Conservation (phyloP, 495 filamentous ascomycete species). For the Xylaria curta region DNA sequence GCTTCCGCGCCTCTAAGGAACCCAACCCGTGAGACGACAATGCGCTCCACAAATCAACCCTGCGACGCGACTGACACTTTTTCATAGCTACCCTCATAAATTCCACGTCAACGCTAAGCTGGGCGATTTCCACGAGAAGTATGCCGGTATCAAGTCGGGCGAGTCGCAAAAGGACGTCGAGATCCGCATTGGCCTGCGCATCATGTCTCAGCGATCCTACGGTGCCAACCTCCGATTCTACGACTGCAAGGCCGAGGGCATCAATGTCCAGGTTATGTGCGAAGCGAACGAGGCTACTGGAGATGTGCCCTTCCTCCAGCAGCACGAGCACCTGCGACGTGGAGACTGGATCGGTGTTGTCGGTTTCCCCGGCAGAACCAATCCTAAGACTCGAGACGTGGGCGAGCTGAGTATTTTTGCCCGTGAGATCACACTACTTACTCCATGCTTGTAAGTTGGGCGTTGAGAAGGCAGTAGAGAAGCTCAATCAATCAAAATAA, state of each 20-base stretch:
- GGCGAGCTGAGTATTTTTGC: conserved; percentile 97
- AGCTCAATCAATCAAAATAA: not conserved
- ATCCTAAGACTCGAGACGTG: conserved; percentile 83
- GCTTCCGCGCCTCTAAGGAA: conserved; percentile 77
- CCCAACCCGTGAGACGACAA: conserved; percentile 65
- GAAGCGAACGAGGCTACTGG: conserved; percentile 74
- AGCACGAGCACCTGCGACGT: conserved; percentile 87
- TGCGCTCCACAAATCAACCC: not conserved
- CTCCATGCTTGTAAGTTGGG: conserved; percentile 72
- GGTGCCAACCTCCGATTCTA: conserved; percentile 93
- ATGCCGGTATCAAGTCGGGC: conserved; percentile 80
- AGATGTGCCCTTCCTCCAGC: conserved; percentile 70
- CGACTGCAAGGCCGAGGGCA: conserved; percentile 74
- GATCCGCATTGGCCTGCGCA: conserved; percentile 79
- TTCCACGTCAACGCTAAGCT: conserved; percentile 86
- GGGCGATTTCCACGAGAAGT: conserved; percentile 75
- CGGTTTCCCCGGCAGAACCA: conserved; percentile 87
- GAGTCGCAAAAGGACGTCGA: conserved; percentile 75
- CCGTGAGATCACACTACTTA: conserved; percentile 78
- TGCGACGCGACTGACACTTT: not conserved
- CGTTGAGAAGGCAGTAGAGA: not conserved
- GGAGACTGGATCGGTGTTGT: conserved; percentile 75
- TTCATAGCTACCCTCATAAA: conserved; percentile 82
- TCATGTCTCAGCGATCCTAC: conserved; percentile 85
- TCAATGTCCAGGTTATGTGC: conserved; percentile 89